Evolutionary conservation across 2,329 filamentous ascomycete genomes (phyloP).

Genomic region (Harringtonia lauricola): DNA sequence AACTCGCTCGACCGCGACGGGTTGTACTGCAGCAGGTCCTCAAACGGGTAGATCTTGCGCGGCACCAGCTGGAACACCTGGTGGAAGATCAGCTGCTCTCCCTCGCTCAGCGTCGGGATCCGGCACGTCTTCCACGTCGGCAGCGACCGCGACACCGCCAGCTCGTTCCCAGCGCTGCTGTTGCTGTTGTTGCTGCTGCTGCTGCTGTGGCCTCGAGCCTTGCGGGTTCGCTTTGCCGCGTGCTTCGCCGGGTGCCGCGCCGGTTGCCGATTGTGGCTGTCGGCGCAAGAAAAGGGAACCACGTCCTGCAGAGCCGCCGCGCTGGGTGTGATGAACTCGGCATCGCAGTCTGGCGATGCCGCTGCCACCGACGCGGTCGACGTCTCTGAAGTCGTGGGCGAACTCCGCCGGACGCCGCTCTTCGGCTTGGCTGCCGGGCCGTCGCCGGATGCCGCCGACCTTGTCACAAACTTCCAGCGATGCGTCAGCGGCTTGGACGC

Average conservation of each 20-base stretch:
- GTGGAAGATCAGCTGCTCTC: conserved; percentile 18
- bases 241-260: too few relatives aligned
- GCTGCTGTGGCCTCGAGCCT: background rate
- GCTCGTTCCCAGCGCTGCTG: background rate
- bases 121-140: conserved; percentile 9
- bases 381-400: background rate
- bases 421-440: conserved; percentile 1
- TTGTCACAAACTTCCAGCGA: conserved; percentile 18
- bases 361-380: too few relatives aligned
- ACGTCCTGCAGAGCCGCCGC: too few relatives aligned
- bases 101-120: conserved; percentile 12
- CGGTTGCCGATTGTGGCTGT: conserved; percentile 1
- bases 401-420: background rate
- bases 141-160: conserved; percentile 6
- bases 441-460: conserved; percentile 2
- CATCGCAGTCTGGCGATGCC: too few relatives aligned
- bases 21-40: conserved; percentile 20
- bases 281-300: too few relatives aligned
- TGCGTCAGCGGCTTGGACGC: conserved; percentile 9
- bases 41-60: conserved; percentile 21
- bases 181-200: background rate
- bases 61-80: conserved; percentile 17
- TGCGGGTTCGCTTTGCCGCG: background rate
- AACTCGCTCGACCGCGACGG: conserved; percentile 16
- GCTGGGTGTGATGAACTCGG: too few relatives aligned